Evolutionary conservation across 768 basidiomycete species (phyloP).

Genomic region (Boletus reticuloceps): DNA sequence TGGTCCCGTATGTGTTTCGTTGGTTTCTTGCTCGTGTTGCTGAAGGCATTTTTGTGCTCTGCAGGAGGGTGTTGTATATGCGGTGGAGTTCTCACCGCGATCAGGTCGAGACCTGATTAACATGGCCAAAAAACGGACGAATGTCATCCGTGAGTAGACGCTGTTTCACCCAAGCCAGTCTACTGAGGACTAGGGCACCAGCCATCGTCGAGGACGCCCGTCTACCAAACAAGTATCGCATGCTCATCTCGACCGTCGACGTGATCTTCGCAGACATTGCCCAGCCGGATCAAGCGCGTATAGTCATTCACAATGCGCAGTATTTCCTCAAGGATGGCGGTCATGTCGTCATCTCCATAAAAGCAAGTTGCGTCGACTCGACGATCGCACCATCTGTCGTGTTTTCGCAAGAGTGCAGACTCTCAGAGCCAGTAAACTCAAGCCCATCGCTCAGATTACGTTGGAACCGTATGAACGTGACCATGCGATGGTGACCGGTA

Average conservation of each 20-base stretch:
- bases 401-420: slow-evolving; percentile 81
- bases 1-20: slow-evolving; percentile 68
- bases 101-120: slow-evolving; percentile 97
- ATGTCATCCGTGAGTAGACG: slow-evolving; percentile 83
- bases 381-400: slow-evolving; percentile 88
- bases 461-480: slow-evolving; percentile 92
- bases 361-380: slow-evolving; percentile 98
- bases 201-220: slow-evolving; percentile 98
- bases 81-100: slow-evolving; percentile 95
- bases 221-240: slow-evolving; percentile 93
- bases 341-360: slow-evolving; percentile 94
- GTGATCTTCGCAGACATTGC: slow-evolving; percentile 98
- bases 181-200: slow-evolving; percentile 27
- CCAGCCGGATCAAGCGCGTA: slow-evolving; percentile 98
- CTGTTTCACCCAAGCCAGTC: background rate
- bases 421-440: slow-evolving; percentile 76
- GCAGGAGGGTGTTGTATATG: slow-evolving; percentile 94
- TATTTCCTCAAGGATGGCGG: slow-evolving; percentile 95
- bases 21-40: slow-evolving; percentile 1
- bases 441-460: slow-evolving; percentile 94
- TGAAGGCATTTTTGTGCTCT: background rate
- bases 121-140: slow-evolving; percentile 99
- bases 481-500: slow-evolving; percentile 87
- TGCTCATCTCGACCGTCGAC: slow-evolving; percentile 93
- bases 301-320: slow-evolving; percentile 89